phyloP scores from a whole-genome alignment of 768 basidiomycete genomes.

The Boletus rubropictus region DNA sequence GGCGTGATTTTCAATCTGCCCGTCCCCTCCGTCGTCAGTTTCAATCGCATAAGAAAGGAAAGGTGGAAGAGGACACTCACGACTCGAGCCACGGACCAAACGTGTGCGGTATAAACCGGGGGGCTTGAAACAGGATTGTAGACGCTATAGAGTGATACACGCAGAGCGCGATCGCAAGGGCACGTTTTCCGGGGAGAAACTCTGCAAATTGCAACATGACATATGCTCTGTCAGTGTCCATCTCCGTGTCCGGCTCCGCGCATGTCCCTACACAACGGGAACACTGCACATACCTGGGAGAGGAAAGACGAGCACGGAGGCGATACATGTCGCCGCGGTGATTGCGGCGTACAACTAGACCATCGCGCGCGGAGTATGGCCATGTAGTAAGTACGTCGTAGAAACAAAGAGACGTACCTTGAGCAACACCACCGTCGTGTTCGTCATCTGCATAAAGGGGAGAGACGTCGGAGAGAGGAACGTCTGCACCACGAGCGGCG shows the following conservation, averaged over 20 bases:
- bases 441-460: conserved; percentile 77
- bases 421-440: conserved; percentile 69
- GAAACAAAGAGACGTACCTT: conserved; percentile 44
- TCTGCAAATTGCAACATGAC: conserved; percentile 31
- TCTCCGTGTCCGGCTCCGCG: not conserved
- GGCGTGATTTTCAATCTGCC: conserved; percentile 49
- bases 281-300: conserved; percentile 52
- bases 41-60: not conserved
- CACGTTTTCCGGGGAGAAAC: conserved; percentile 81
- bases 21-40: not conserved
- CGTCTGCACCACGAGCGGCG: conserved; percentile 73
- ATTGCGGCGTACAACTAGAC: conserved; percentile 66
- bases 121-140: conserved; percentile 68
- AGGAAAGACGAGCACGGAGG: conserved; percentile 55
- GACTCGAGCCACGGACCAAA: conserved; percentile 57
- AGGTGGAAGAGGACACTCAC: conserved; percentile 36
- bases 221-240: not conserved
- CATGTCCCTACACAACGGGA: too few relatives aligned
- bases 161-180: conserved; percentile 68
- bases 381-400: not conserved
- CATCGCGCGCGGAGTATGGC: not conserved
- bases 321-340: conserved; percentile 53
- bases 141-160: conserved; percentile 71
- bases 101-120: conserved; percentile 71
- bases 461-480: conserved; percentile 55